Evolutionary conservation across 768 basidiomycete genomes (phyloP).

Genomic region (Mycena kentingensis): DNA sequence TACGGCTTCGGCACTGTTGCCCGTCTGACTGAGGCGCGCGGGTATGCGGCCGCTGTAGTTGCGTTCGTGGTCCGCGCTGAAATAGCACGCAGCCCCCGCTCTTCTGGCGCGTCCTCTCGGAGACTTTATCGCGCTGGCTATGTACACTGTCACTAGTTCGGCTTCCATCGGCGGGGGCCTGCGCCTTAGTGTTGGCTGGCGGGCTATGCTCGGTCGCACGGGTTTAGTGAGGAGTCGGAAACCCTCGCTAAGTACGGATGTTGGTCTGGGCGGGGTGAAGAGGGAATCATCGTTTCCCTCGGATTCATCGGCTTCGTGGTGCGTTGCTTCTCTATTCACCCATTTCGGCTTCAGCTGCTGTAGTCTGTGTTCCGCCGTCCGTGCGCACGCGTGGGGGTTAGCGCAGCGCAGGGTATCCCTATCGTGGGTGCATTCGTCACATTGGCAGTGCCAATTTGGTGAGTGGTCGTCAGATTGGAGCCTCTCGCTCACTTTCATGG

Average conservation of each 20-base stretch:
- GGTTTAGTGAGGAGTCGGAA: neutral
- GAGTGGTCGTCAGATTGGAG: neutral
- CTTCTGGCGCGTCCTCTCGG: too few species aligned
- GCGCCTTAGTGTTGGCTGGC: neutral
- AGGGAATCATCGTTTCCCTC: neutral
- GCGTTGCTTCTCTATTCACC: neutral
- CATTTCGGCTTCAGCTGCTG: neutral
- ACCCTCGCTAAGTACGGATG: neutral
- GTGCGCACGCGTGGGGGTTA: slow-evolving; percentile 2
- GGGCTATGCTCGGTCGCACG: neutral
- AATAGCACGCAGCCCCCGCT: too few species aligned
- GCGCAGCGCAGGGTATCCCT: neutral
- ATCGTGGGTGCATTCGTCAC: neutral
- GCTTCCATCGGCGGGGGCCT: neutral
- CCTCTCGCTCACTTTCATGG: neutral
- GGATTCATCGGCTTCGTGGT: too few species aligned
- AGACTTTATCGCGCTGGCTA: too few species aligned
- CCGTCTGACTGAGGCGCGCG: too few species aligned
- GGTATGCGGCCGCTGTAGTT: too few species aligned
- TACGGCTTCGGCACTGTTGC: too few species aligned
- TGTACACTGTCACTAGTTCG: neutral
- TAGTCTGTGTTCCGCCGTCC: neutral
- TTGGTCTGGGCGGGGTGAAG: neutral
- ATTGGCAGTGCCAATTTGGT: neutral
- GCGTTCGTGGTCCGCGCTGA: too few species aligned